phyloP scores from a whole-genome alignment of 164 flowering plant species.

The Malania oleifera region DNA sequence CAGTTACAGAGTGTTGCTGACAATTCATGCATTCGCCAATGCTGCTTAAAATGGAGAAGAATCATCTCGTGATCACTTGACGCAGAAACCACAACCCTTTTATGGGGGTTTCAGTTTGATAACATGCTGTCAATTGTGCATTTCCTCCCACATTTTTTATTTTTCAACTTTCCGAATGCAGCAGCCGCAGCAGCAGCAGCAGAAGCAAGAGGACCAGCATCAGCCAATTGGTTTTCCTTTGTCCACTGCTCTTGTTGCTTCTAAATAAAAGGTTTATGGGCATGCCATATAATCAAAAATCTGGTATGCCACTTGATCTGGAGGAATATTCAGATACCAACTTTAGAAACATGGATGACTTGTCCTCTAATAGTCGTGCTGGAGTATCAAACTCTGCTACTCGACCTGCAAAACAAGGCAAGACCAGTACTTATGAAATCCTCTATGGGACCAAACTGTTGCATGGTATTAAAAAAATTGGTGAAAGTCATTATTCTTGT shows the following conservation, averaged over 20 bases:
- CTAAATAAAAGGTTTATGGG: not conserved
- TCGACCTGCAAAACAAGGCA: conserved; percentile 70
- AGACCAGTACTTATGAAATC: too few relatives aligned
- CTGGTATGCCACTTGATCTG: conserved; percentile 76
- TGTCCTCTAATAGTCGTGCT: conserved; percentile 67
- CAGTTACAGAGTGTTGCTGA: not conserved
- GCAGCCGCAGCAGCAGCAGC: conserved; percentile 15
- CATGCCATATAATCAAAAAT: conserved; percentile 33
- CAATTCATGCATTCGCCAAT: conserved; percentile 9
- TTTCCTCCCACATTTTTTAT: not conserved
- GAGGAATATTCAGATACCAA: conserved; percentile 85
- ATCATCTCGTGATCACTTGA: conserved; percentile 5
- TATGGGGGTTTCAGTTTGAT: not conserved
- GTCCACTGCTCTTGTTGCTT: conserved; percentile 8
- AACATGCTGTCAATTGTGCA: not conserved
- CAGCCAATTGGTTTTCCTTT: not conserved
- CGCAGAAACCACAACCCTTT: conserved; percentile 6
- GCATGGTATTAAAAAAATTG: too few relatives aligned
- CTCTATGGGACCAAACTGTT: too few relatives aligned
- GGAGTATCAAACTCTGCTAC: conserved; percentile 93
- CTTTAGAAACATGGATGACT: conserved; percentile 84
- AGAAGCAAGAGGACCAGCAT: too few relatives aligned
- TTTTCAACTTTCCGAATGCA: conserved; percentile 14
- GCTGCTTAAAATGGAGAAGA: conserved; percentile 7
- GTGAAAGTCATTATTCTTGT: too few relatives aligned